A percentile compares a stretch with the other conserved stretches of the same genome.
Evolutionary conservation across 495 filamentous ascomycete genomes (phyloP).

Genomic region (Neurospora sp.): DNA sequence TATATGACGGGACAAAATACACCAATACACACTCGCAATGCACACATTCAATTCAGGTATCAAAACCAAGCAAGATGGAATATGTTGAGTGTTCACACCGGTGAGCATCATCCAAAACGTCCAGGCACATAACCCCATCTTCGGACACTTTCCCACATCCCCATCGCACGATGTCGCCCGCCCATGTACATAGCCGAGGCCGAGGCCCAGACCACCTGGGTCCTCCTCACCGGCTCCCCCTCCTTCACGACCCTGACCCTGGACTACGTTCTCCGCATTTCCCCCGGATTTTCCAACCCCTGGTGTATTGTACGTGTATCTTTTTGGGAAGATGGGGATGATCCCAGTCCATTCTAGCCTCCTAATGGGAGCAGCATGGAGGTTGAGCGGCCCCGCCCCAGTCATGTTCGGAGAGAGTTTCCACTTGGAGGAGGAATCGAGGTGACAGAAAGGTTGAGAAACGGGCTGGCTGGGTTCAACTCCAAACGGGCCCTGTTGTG

Average conservation of each 20-base stretch:
- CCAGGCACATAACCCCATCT: neutral
- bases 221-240: neutral
- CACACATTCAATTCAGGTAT: too few relatives aligned
- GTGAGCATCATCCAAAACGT: neutral
- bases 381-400: too few relatives aligned
- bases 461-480: too few relatives aligned
- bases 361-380: too few relatives aligned
- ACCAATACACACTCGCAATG: neutral
- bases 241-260: neutral
- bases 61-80: too few relatives aligned
- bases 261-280: neutral
- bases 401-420: too few relatives aligned
- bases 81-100: neutral
- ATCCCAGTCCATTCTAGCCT: too few relatives aligned
- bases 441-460: too few relatives aligned
- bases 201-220: neutral
- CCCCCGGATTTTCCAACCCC: neutral
- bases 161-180: neutral
- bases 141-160: neutral
- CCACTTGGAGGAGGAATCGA: too few relatives aligned
- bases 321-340: too few relatives aligned
- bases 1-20: neutral
- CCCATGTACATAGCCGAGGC: neutral
- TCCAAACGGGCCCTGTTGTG: too few relatives aligned
- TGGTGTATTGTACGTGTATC: neutral